A percentile compares a stretch with the other conserved stretches of the same genome.
phyloP scores from a whole-genome alignment of 257 asterid species.

The Verbena officinalis region DNA sequence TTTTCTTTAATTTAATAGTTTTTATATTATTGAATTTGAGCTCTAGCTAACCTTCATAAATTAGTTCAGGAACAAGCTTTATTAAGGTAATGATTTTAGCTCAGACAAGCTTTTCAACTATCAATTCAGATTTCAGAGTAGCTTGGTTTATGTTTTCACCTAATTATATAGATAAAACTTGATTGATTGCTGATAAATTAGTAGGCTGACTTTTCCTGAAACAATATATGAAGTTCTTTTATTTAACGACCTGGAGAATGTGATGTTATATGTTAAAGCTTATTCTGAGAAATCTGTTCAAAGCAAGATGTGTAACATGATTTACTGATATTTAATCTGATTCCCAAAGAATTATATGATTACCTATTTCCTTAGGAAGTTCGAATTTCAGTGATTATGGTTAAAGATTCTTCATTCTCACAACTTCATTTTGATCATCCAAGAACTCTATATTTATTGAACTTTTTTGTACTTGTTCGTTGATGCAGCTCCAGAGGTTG shows the following conservation, averaged over 20 bases:
- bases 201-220: background rate
- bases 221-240: slow-evolving; percentile 3
- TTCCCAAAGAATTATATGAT: background rate
- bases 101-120: background rate
- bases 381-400: background rate
- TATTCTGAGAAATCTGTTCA: background rate
- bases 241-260: slow-evolving; percentile 11
- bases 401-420: slow-evolving; percentile 1
- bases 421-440: slow-evolving; percentile 11
- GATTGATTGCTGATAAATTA: background rate
- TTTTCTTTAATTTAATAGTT: background rate
- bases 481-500: slow-evolving; percentile 83
- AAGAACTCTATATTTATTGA: slow-evolving; percentile 2
- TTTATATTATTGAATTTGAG: slow-evolving; percentile 19
- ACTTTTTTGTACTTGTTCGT: slow-evolving; percentile 11
- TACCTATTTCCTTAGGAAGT: slow-evolving; percentile 12
- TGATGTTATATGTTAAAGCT: slow-evolving; percentile 14
- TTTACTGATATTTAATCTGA: background rate
- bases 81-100: slow-evolving; percentile 12
- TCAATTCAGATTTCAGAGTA: slow-evolving; percentile 3
- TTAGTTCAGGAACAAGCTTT: slow-evolving; percentile 1
- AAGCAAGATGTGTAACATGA: background rate
- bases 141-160: slow-evolving; percentile 16
- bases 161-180: background rate
- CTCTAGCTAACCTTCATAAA: slow-evolving; percentile 16